Evolutionary conservation across 1,139 yeast genomes (phyloP).

Genomic region (Zygoascus sp.): DNA sequence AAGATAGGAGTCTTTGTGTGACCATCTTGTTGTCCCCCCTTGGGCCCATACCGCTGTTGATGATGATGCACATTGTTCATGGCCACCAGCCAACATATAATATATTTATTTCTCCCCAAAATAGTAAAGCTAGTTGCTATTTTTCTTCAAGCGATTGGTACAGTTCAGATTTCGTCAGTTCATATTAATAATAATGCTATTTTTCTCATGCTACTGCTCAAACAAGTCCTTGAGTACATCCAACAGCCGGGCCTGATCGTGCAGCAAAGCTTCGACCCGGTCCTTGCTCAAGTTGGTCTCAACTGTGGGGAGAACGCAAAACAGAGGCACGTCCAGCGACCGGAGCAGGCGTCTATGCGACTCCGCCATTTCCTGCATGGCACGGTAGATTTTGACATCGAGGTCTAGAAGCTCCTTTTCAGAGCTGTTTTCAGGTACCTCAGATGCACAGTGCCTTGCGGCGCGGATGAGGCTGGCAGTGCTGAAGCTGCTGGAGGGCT

Average conservation of each 20-base stretch:
- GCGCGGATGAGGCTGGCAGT: too few relatives aligned
- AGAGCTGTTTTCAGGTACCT: slow-evolving; percentile 5
- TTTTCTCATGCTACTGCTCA: not conserved
- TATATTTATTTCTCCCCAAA: too few relatives aligned
- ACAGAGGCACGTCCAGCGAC: slow-evolving; percentile 27
- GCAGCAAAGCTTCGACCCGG: not conserved
- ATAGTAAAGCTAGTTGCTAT: not conserved
- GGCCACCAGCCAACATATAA: too few relatives aligned
- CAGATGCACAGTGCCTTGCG: slow-evolving; percentile 10
- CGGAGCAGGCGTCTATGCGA: slow-evolving; percentile 20
- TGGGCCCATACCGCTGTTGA: too few relatives aligned
- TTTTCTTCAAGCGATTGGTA: too few relatives aligned
- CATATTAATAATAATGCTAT: not conserved
- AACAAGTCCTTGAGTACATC: slow-evolving; percentile 22
- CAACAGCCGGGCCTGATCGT: slow-evolving; percentile 22
- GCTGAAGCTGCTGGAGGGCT: too few relatives aligned
- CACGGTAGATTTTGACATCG: slow-evolving; percentile 22
- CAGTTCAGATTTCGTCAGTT: too few relatives aligned
- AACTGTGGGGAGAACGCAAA: slow-evolving; percentile 18
- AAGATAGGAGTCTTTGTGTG: too few relatives aligned
- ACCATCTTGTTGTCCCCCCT: too few relatives aligned
- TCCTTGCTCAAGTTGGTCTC: not conserved
- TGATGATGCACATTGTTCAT: too few relatives aligned
- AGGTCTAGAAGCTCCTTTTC: slow-evolving; percentile 19
- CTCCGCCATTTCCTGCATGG: slow-evolving; percentile 17